Conservation (phyloP, 2,329 filamentous ascomycete genomes). For the Ramichloridium luteum region DNA sequence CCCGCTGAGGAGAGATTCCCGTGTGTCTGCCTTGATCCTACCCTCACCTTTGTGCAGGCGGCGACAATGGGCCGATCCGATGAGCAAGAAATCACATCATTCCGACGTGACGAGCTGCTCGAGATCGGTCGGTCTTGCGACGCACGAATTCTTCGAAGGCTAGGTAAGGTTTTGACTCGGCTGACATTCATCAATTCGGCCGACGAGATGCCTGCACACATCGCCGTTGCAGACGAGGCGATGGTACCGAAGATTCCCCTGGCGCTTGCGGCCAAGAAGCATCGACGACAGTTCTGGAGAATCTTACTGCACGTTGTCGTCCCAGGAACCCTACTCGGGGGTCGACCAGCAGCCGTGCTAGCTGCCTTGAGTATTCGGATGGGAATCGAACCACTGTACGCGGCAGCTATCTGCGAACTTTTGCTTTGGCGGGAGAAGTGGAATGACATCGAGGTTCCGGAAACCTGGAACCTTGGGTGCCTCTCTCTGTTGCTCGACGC, state of each 20-base stretch:
- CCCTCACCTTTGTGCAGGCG: conserved; percentile 3
- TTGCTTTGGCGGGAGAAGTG: conserved; percentile 5
- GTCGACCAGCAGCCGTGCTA: conserved; percentile 5
- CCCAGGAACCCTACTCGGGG: conserved; percentile 8
- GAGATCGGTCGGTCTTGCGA: conserved; percentile 9
- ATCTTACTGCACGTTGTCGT: conserved; percentile 11
- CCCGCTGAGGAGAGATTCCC: conserved; percentile 4
- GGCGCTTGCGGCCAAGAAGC: conserved; percentile 5
- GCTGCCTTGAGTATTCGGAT: conserved; percentile 8
- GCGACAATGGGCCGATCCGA: neutral
- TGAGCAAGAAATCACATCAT: conserved; percentile 7
- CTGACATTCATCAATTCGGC: conserved; percentile 7
- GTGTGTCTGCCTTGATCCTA: conserved; percentile 9
- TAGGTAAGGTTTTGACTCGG: conserved; percentile 7
- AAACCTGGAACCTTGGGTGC: conserved; percentile 10
- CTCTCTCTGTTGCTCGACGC: conserved; percentile 9
- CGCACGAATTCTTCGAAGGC: conserved; percentile 5
- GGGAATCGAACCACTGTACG: conserved; percentile 5
- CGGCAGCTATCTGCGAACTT: conserved; percentile 7
- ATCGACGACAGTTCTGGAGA: conserved; percentile 7
- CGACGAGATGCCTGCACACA: conserved; percentile 6
- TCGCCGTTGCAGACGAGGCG: conserved; percentile 4
- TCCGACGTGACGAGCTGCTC: conserved; percentile 8
- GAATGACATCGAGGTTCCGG: conserved; percentile 9
- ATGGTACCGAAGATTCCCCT: conserved; percentile 6